A percentile compares a stretch with the other conserved stretches of the same genome.
Evolutionary conservation across 2,329 filamentous ascomycete species (phyloP).

Genomic region (Beauveria varroae): DNA sequence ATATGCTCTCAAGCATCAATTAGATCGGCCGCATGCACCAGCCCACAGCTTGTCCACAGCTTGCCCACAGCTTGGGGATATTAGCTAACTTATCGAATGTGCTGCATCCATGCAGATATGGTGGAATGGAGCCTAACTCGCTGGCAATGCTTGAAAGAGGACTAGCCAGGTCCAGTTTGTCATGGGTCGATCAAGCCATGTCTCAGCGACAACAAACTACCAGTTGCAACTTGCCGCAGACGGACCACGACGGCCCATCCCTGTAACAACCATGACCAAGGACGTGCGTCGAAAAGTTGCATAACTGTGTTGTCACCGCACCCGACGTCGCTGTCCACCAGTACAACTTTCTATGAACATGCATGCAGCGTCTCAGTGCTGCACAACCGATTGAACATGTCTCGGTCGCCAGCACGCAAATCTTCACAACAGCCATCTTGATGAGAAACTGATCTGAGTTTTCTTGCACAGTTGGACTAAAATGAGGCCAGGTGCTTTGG

Average conservation of each 20-base stretch:
- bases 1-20: not conserved
- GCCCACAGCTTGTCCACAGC: not conserved
- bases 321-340: not conserved
- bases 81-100: not conserved
- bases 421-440: not conserved
- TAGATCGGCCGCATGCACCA: not conserved
- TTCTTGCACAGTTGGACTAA: not conserved
- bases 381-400: not conserved
- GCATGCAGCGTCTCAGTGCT: not conserved
- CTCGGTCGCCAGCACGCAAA: not conserved
- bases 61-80: not conserved
- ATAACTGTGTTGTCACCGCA: slow-evolving; percentile 7
- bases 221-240: not conserved
- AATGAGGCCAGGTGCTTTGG: slow-evolving; percentile 6
- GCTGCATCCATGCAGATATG: not conserved
- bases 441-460: not conserved
- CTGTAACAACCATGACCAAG: slow-evolving; percentile 7
- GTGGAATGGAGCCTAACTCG: not conserved
- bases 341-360: not conserved
- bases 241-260: not conserved
- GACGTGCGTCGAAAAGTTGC: slow-evolving; percentile 1
- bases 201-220: slow-evolving; percentile 1
- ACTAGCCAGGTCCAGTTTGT: slow-evolving; percentile 10
- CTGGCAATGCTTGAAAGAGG: slow-evolving; percentile 4
- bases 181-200: slow-evolving; percentile 6